These are phyloP conservation scores for Tulasnella sp. DNA, from an alignment of 768 basidiomycete species.

Conservation along the genomic window DNA sequence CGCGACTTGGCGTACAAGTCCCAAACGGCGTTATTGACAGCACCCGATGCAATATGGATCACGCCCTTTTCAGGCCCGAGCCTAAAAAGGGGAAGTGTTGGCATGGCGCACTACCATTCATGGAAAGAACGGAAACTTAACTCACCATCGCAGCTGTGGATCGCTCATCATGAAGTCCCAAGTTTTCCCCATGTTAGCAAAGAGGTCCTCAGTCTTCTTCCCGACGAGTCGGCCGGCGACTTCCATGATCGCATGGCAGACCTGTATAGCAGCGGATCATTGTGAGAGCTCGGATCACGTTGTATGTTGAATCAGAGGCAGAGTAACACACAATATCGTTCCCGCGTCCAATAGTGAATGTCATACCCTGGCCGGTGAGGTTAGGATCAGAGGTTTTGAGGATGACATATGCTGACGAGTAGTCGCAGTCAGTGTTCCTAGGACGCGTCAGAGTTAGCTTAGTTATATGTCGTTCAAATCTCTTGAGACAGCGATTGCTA, in stretches of 20 bases:
- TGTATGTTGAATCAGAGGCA: not conserved
- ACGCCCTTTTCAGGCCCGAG: conserved; percentile 94
- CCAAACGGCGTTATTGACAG: conserved; percentile 90
- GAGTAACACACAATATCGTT: conserved; percentile 65
- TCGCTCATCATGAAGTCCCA: conserved; percentile 84
- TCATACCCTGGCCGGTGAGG: conserved; percentile 85
- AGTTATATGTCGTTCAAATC: too few relatives aligned
- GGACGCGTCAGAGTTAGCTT: too few relatives aligned
- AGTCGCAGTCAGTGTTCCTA: conserved; percentile 94
- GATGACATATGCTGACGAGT: conserved; percentile 84
- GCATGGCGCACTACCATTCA: not conserved
- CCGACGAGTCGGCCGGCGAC: conserved; percentile 76
- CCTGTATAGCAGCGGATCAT: conserved; percentile 38
- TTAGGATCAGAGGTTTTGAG: conserved; percentile 51
- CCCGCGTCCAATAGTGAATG: conserved; percentile 88
- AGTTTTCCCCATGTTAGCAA: conserved; percentile 80
- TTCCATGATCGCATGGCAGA: conserved; percentile 69
- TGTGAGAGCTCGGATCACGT: too few relatives aligned
- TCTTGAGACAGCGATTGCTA: not conserved
- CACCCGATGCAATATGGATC: conserved; percentile 79
- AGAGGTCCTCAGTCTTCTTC: conserved; percentile 68
- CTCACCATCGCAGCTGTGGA: conserved; percentile 81
- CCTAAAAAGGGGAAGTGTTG: conserved; percentile 31
- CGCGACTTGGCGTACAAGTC: conserved; percentile 77
- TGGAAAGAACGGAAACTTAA: conserved; percentile 9